Base-by-base conservation (phyloP, 192 early-diverging fungal genomes). In the Coemansia sp. region DNA sequence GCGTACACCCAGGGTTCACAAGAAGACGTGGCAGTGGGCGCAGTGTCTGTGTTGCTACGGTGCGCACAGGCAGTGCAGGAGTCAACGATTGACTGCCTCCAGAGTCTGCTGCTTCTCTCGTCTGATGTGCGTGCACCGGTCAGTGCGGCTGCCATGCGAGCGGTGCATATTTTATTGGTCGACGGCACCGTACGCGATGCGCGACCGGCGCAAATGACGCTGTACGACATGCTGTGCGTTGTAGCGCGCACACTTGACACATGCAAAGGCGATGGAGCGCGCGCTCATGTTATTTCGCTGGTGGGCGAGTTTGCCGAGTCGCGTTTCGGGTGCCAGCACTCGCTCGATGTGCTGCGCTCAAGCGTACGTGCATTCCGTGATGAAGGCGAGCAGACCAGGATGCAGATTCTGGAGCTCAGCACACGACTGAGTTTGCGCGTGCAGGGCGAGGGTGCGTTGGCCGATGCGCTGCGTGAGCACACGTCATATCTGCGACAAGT, bases 211-310 rank as follows among this genome's bases (percentile, higher is more conserved):
- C n/a, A 63, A 0, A 62, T 69, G 64, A 74, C 77, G 25, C 65
- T 80, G 26, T 81, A 81, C 40, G 78, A 75, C n/a, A 75, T 75
- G 15, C 36, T 81, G 36, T 81, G 78, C 52, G 62, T 47, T 42
- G 46, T 81, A 23, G 63, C 59, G 23, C 42, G 73, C 9, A 10
- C 22, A 17, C 63, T 81, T 40, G 68, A 71, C 11, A 11, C 44
- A 10, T 53, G 44, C 56, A 59, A 28, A 8, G 70, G 53, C 2
- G 73, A 75, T 22, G 22, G 74, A 51, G 95, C 97, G 14, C 80
- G 93, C 11, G 93, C 95, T 3, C 87, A 88, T 23, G 86, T 98
- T 14, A 83, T 95, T 57, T 92, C 92, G 86, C 79, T 99, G 46
- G 87, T 98, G 20, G 87, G 91, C 23, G 89, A 94, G 59, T 89